These are phyloP conservation scores for Madurella fahalii DNA, from an alignment of 2,329 filamentous ascomycete species.

Conservation along the genomic window DNA sequence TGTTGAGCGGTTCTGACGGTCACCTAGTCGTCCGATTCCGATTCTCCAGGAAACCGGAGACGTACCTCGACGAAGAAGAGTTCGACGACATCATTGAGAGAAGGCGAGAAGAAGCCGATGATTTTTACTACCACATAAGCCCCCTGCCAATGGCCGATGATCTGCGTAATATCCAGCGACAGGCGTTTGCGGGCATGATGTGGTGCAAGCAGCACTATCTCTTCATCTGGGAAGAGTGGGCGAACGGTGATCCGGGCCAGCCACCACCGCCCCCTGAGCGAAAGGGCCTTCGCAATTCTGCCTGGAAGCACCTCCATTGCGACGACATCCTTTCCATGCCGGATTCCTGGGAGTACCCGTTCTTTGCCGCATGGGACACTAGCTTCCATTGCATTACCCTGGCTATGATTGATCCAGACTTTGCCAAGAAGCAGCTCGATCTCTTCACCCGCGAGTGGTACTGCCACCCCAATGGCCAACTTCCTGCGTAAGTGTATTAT, in stretches of 20 bases:
- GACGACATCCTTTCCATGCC: constrained; percentile 97
- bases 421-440: constrained; percentile 96
- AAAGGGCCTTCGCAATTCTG: constrained; percentile 76
- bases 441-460: constrained; percentile 97
- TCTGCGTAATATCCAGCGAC: constrained; percentile 88
- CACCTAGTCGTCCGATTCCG: constrained; percentile 80
- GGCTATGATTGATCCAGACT: constrained; percentile 96
- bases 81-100: constrained; percentile 89
- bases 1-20: neutral
- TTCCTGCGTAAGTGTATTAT: constrained; percentile 65
- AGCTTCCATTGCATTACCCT: constrained; percentile 95
- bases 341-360: constrained; percentile 97
- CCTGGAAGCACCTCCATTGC: constrained; percentile 93
- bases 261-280: constrained; percentile 78
- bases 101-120: constrained; percentile 83
- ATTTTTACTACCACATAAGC: constrained; percentile 92
- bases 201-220: constrained; percentile 98
- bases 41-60: constrained; percentile 69
- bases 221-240: constrained; percentile 98
- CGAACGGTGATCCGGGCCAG: constrained; percentile 84
- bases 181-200: constrained; percentile 94
- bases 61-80: constrained; percentile 84
- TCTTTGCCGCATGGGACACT: constrained; percentile 96
- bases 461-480: constrained; percentile 94
- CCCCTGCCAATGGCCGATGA: constrained; percentile 92